These are phyloP conservation scores for Pueraria montana DNA, from an alignment of 306 rosid species.

Conservation along the genomic window DNA sequence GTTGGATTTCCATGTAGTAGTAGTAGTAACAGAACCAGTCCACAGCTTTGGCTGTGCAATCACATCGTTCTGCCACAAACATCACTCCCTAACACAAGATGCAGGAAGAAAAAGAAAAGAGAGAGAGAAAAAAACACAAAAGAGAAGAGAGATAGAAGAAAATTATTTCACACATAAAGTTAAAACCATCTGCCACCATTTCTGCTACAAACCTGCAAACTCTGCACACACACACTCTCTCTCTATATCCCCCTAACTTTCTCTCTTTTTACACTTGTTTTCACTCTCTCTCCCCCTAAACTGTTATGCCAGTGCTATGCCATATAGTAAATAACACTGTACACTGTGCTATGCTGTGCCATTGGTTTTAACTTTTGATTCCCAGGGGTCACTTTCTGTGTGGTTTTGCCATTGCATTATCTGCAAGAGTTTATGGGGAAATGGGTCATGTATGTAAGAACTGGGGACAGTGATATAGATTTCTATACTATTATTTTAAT, in stretches of 20 bases:
- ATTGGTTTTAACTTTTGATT: constrained; percentile 50
- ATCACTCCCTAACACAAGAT: constrained; percentile 56
- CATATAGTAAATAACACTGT: constrained; percentile 55
- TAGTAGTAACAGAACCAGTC: constrained; percentile 38
- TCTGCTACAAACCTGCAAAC: constrained; percentile 86
- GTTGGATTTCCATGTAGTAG: constrained; percentile 36
- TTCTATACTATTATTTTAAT: not conserved
- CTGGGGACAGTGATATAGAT: not conserved
- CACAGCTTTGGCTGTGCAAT: constrained; percentile 67
- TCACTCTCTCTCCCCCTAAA: constrained; percentile 39
- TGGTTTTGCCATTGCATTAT: constrained; percentile 52
- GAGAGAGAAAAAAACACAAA: not conserved
- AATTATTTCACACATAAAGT: constrained; percentile 84
- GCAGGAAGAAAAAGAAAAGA: constrained; percentile 31
- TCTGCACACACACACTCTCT: constrained; percentile 45
- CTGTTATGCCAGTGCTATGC: constrained; percentile 39
- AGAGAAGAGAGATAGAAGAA: constrained; percentile 35
- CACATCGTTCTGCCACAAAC: constrained; percentile 72
- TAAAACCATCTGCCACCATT: constrained; percentile 76
- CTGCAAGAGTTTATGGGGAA: constrained; percentile 51
- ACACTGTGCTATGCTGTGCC: constrained; percentile 46
- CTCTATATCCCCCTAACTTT: constrained; percentile 11
- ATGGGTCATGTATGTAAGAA: constrained; percentile 36
- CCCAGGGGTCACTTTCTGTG: constrained; percentile 66
- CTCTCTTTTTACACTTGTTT: constrained; percentile 36